A percentile compares a stretch with the other conserved stretches of the same genome.
phyloP scores from a whole-genome alignment of 1,139 yeast genomes.

The Kluyveromyces sp. region DNA sequence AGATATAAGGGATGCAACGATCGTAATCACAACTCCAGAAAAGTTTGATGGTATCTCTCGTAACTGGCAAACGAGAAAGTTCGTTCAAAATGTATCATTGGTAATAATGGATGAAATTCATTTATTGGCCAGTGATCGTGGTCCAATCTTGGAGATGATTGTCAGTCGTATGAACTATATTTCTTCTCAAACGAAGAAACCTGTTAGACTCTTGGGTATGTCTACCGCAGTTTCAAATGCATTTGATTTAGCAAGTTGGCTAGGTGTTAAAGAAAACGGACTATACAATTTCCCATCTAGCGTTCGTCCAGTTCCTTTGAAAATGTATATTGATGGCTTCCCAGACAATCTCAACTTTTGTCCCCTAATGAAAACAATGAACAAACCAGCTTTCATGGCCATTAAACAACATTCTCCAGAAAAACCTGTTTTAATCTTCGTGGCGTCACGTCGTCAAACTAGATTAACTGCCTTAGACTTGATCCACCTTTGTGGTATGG shows the following conservation, averaged over 20 bases:
- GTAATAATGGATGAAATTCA: slow-evolving; percentile 98
- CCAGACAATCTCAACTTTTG: slow-evolving; percentile 92
- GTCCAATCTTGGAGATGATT: slow-evolving; percentile 96
- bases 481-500: slow-evolving; percentile 91
- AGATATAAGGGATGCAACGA: slow-evolving; percentile 83
- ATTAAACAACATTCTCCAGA: slow-evolving; percentile 90
- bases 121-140: slow-evolving; percentile 92
- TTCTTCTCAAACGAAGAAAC: slow-evolving; percentile 64
- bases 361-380: slow-evolving; percentile 96
- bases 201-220: slow-evolving; percentile 81
- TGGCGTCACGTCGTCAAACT: slow-evolving; percentile 95
- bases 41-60: slow-evolving; percentile 98
- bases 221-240: slow-evolving; percentile 98
- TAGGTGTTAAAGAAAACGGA: slow-evolving; percentile 75
- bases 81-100: slow-evolving; percentile 83
- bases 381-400: slow-evolving; percentile 94
- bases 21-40: slow-evolving; percentile 94
- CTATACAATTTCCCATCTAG: slow-evolving; percentile 90
- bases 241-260: slow-evolving; percentile 96
- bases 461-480: slow-evolving; percentile 89
- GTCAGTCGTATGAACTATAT: slow-evolving; percentile 96
- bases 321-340: slow-evolving; percentile 96
- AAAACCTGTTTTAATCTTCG: slow-evolving; percentile 90
- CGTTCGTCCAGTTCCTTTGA: slow-evolving; percentile 94
- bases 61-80: slow-evolving; percentile 92